Evolutionary conservation across 2,329 filamentous ascomycete genomes (phyloP).

Genomic region (Colletotrichum graminicola): DNA sequence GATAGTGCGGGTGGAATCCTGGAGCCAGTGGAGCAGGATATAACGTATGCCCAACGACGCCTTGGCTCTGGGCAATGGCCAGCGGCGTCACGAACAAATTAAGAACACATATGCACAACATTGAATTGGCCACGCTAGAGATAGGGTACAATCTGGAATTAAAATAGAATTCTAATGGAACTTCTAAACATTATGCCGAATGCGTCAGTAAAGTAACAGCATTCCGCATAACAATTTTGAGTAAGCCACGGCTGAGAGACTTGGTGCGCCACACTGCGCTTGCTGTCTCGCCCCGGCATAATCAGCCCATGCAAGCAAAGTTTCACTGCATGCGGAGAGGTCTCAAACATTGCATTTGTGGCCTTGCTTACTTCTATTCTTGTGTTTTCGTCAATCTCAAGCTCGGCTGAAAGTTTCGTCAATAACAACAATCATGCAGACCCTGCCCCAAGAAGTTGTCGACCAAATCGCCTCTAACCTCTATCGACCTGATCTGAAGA

Average conservation of each 20-base stretch:
- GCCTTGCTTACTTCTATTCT: background rate
- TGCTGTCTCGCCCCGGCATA: conserved; percentile 1
- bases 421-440: background rate
- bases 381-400: background rate
- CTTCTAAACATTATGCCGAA: background rate
- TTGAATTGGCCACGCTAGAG: background rate
- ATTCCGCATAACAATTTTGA: background rate
- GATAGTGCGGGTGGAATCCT: no score
- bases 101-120: background rate
- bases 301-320: background rate
- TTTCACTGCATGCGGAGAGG: conserved; percentile 5
- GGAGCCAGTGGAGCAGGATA: no score
- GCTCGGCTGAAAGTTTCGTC: background rate
- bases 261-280: background rate
- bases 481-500: background rate
- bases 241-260: conserved; percentile 3
- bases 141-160: no score
- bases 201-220: no score
- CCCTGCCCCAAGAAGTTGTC: conserved; percentile 6
- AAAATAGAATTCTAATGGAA: background rate
- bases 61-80: background rate
- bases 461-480: background rate
- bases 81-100: background rate
- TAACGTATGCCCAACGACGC: background rate
- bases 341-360: background rate